phyloP scores from a whole-genome alignment of 148 eudicot species.

The Vaccinium myrtillus region DNA sequence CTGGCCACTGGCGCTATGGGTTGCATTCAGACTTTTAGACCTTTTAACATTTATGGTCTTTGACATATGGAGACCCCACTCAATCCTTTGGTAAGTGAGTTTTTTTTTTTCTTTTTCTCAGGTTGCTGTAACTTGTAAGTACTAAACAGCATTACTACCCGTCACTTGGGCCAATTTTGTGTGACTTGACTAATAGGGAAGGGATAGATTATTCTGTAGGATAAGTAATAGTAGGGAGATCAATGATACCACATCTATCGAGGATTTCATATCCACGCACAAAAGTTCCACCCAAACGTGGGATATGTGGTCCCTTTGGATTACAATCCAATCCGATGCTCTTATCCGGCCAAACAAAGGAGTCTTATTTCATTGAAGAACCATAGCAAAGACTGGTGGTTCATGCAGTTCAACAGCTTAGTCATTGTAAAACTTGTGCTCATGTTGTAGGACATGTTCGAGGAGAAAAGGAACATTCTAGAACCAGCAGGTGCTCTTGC shows the following conservation, averaged over 20 bases:
- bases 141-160: too few relatives aligned
- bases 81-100: too few relatives aligned
- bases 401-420: neutral
- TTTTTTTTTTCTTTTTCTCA: neutral
- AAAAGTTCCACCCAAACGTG: neutral
- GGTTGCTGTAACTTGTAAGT: too few relatives aligned
- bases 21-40: neutral
- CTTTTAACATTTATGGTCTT: neutral
- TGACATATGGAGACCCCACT: too few relatives aligned
- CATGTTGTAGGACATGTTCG: constrained; percentile 81
- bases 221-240: neutral
- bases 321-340: neutral
- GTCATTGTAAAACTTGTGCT: neutral
- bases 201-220: neutral
- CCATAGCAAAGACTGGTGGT: neutral
- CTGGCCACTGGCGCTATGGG: neutral
- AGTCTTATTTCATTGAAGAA: neutral
- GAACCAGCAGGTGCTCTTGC: constrained; percentile 99
- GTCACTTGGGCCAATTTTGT: too few relatives aligned
- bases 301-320: neutral
- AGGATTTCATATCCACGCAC: neutral
- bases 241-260: neutral
- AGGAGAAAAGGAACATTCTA: constrained; percentile 94
- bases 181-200: neutral
- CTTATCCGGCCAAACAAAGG: neutral